Conservation (phyloP, 257 asterid species). For the Solanum etuberosum region DNA sequence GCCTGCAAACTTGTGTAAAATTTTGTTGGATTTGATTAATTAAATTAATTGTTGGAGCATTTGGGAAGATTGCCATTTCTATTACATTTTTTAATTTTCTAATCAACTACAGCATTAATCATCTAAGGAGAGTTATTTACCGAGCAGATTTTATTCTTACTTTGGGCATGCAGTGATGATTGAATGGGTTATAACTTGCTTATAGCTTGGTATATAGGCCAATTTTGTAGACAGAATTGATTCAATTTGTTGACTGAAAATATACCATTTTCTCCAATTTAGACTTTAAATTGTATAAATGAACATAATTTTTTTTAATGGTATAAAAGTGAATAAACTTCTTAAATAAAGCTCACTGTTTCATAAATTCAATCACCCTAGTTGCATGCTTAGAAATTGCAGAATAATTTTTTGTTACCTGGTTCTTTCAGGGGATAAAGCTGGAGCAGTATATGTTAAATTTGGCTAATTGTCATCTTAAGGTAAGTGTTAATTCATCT, state of each 20-base stretch:
- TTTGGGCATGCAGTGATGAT: not conserved
- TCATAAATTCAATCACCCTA: not conserved
- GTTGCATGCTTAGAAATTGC: not conserved
- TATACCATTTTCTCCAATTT: not conserved
- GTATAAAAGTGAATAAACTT: not conserved
- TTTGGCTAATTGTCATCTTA: conserved; percentile 61
- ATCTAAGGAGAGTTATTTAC: not conserved
- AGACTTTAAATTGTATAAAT: not conserved
- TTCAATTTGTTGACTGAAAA: not conserved
- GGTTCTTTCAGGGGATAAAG: conserved; percentile 71
- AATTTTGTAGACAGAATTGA: not conserved
- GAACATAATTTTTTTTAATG: not conserved
- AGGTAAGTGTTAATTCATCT: conserved; percentile 29
- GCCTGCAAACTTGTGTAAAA: not conserved
- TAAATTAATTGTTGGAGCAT: not conserved
- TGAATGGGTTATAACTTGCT: not conserved
- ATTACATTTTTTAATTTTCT: not conserved
- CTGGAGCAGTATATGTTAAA: conserved; percentile 76
- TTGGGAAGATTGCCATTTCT: not conserved
- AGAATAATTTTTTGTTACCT: not conserved
- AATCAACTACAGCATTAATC: not conserved
- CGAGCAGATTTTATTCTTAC: not conserved
- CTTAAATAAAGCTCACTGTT: not conserved
- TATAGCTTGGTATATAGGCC: not conserved
- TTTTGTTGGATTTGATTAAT: not conserved